Base-by-base conservation (phyloP, 1,284 basidiomycete species). In the Meira miltonrushii region DNA sequence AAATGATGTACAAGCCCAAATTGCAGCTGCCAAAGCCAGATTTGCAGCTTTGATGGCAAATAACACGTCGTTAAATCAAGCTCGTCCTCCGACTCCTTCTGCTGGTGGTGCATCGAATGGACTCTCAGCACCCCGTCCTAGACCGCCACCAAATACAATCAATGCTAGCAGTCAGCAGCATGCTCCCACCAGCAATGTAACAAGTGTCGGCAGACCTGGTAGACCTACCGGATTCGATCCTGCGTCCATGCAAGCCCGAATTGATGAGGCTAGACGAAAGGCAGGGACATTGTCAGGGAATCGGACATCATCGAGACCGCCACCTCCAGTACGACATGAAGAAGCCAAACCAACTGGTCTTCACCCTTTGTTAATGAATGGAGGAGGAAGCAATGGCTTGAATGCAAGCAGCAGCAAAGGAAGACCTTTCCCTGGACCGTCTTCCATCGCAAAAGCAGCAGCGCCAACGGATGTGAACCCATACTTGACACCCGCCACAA, bases 301-400 rank as follows among this genome's bases (percentile, higher is more conserved):
- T 48, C 47, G 57, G 28, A 47, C 19, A 10, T 55, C 23, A 39
- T 47, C 17, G 43, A 57, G 23, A 39, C 47, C 3, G 56, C 59
- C 2, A 66, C 63, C 50, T 52, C 62, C 13, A 44, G 9, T 21
- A 4, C n/a, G 39, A 21, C 11, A 41, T 19, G 40, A 40, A n/a
- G 47, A 58, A 21, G 21, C 37, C 11, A 39, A 44, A 12, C 69
- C 67, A 1, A 67, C 64, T 7, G 71, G 65, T 8, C 72, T 75
- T 38, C 73, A 75, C 54, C 73, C 73, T 1, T 61, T 74, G 0
- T 60, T 75, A 2, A 54, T 72, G 1, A 25, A 21, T n/a, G 19
- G 25, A 28, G 54, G 54, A 48, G n/a, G n/a, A n/a, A n/a, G n/a
- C n/a, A n/a, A n/a, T n/a, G n/a, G n/a, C n/a, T n/a, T 21, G 43